Percentiles rank a stretch among this genome's conserved stretches.
Conservation (phyloP, 78 protist species). For the Cavenderia fasciculata region DNA sequence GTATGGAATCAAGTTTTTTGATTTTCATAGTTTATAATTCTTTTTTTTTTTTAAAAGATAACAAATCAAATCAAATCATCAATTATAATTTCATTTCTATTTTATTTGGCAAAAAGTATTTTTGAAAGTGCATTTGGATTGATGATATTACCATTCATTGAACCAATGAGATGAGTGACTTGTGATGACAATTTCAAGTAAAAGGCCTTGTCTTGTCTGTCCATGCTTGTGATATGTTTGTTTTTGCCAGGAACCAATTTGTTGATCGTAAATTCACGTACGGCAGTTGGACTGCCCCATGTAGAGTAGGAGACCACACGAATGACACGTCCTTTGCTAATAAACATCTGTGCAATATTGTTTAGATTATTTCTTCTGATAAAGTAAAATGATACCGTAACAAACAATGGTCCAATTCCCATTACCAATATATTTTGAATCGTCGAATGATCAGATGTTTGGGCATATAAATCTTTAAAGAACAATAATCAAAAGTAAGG, state of each 20-base stretch:
- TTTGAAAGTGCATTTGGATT: too few species aligned
- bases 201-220: background rate
- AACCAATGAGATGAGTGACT: background rate
- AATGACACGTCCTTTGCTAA: slow-evolving; percentile 2
- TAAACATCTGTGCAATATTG: slow-evolving; percentile 8
- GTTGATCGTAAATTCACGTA: background rate
- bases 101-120: too few species aligned
- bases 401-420: slow-evolving; percentile 3
- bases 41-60: too few species aligned
- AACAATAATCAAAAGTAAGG: too few species aligned
- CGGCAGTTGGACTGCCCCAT: background rate
- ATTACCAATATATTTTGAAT: background rate
- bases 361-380: background rate
- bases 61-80: too few species aligned
- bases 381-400: slow-evolving; percentile 1
- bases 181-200: background rate
- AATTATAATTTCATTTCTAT: too few species aligned
- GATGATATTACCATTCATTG: background rate
- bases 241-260: background rate
- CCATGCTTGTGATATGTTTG: background rate
- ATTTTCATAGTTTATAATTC: too few species aligned
- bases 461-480: background rate
- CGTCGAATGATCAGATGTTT: background rate
- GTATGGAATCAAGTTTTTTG: too few species aligned
- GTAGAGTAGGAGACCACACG: background rate